Conservation (phyloP, 805 yeast genomes). For the Sugiyamaella marilandica region DNA sequence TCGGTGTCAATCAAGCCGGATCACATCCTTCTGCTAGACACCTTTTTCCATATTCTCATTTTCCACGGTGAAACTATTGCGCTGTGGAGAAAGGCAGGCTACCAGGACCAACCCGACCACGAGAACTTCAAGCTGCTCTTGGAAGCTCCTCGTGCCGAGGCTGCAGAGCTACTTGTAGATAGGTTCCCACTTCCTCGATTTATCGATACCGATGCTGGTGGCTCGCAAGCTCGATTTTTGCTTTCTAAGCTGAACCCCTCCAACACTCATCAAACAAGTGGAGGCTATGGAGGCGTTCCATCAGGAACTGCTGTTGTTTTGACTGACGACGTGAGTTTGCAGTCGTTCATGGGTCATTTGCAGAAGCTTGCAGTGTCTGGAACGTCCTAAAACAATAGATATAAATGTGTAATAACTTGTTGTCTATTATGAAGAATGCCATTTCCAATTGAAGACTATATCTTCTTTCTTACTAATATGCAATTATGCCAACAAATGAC, state of each 20-base stretch:
- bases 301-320: slow-evolving; percentile 73
- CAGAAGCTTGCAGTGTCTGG: slow-evolving; percentile 80
- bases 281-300: slow-evolving; percentile 48
- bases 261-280: slow-evolving; percentile 63
- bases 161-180: slow-evolving; percentile 84
- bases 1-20: slow-evolving; percentile 89
- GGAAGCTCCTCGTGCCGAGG: slow-evolving; percentile 87
- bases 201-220: slow-evolving; percentile 96
- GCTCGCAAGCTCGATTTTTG: slow-evolving; percentile 96
- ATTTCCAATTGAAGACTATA: neutral
- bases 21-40: slow-evolving; percentile 80
- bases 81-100: slow-evolving; percentile 93
- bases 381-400: slow-evolving; percentile 5
- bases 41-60: slow-evolving; percentile 93
- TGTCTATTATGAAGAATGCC: neutral
- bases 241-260: slow-evolving; percentile 94
- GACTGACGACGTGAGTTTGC: slow-evolving; percentile 94
- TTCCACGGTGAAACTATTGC: slow-evolving; percentile 95
- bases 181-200: slow-evolving; percentile 97
- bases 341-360: slow-evolving; percentile 91
- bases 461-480: no score
- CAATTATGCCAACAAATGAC: no score
- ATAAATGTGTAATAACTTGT: neutral
- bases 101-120: slow-evolving; percentile 86
- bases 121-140: slow-evolving; percentile 81